phyloP scores from a whole-genome alignment of 2,329 filamentous ascomycete genomes.

The Penicillium sumatraense region DNA sequence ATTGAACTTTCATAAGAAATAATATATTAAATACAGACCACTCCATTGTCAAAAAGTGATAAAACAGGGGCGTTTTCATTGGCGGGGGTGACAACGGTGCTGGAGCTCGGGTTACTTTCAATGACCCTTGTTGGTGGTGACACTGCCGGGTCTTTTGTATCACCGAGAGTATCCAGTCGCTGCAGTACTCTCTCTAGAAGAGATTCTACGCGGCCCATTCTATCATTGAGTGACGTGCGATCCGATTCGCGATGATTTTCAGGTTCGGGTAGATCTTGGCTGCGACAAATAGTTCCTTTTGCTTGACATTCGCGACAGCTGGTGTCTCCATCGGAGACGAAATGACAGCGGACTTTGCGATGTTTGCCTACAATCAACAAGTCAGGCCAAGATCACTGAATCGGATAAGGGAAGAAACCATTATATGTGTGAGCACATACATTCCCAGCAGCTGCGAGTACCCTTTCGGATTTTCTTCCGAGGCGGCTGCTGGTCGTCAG shows the following conservation, averaged over 20 bases:
- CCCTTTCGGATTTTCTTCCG: conserved; percentile 23
- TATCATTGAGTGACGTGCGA: conserved; percentile 12
- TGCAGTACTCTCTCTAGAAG: conserved; percentile 13
- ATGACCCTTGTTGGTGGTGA: no score
- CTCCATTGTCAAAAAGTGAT: conserved; percentile 13
- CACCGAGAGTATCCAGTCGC: background rate
- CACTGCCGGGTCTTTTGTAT: background rate
- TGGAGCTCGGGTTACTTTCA: background rate
- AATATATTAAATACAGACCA: background rate
- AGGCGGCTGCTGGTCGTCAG: conserved; percentile 14
- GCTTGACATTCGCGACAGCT: conserved; percentile 17
- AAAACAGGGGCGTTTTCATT: conserved; percentile 14
- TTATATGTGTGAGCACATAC: conserved; percentile 3
- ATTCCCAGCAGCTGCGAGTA: conserved; percentile 24
- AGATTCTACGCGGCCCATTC: conserved; percentile 14
- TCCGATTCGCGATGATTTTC: conserved; percentile 17
- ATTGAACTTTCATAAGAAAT: background rate
- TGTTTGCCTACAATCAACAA: conserved; percentile 16
- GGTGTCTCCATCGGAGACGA: conserved; percentile 9
- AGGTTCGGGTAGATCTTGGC: conserved; percentile 18
- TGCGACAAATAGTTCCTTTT: conserved; percentile 13
- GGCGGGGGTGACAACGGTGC: background rate
- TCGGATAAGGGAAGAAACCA: no score
- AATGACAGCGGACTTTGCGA: conserved; percentile 20
- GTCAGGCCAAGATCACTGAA: background rate